Conservation (phyloP, 352 stramenopile genomes). For the Globisporangium rhizosaccharum region DNA sequence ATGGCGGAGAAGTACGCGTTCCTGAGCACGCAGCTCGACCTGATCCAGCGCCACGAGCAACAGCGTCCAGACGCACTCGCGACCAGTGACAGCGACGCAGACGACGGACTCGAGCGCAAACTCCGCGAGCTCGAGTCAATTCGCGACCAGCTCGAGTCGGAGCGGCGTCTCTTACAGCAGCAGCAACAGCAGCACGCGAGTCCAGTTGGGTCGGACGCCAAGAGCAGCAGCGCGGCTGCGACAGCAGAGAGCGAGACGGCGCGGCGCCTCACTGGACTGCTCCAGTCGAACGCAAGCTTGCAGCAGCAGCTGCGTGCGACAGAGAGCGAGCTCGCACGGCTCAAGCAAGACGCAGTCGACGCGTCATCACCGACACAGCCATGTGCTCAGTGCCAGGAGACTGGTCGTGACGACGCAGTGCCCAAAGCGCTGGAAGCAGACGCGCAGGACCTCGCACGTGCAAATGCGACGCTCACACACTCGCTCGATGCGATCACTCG, state of each 20-base stretch:
- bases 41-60: conserved; percentile 19
- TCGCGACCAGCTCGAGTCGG: conserved; percentile 7
- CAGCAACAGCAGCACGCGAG: not conserved
- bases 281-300: conserved; percentile 11
- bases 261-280: conserved; percentile 1
- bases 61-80: not conserved
- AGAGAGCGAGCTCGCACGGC: conserved; percentile 5
- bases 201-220: not conserved
- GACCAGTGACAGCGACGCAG: not conserved
- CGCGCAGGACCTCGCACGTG: not conserved
- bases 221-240: not conserved
- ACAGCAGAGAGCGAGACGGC: not conserved
- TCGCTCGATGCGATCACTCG: not conserved
- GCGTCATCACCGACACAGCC: too few relatives aligned
- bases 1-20: conserved; percentile 32
- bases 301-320: conserved; percentile 12
- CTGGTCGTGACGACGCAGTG: too few relatives aligned
- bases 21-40: conserved; percentile 22
- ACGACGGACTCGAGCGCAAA: not conserved
- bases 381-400: too few relatives aligned
- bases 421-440: too few relatives aligned
- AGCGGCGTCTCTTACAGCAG: conserved; percentile 3
- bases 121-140: conserved; percentile 12
- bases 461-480: too few relatives aligned
- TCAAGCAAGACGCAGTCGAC: not conserved